Conservation (phyloP, 2,329 filamentous ascomycete genomes). For the Penicillium sp. region DNA sequence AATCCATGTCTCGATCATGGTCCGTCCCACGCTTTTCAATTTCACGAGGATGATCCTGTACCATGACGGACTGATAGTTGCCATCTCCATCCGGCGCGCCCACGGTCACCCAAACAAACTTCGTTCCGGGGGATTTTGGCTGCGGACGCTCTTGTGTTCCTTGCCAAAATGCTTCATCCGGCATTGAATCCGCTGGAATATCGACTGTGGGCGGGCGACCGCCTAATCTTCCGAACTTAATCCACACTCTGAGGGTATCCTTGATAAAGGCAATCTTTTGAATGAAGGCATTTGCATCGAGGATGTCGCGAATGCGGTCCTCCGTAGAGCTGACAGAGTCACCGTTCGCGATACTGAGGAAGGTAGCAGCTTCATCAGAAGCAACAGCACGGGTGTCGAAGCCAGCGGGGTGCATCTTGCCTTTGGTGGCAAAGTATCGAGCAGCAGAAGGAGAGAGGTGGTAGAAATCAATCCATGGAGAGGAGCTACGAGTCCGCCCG, state of each 20-base stretch:
- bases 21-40: constrained; percentile 23
- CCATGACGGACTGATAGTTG: constrained; percentile 42
- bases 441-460: constrained; percentile 51
- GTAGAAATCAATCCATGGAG: constrained; percentile 51
- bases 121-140: constrained; percentile 48
- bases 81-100: constrained; percentile 51
- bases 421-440: constrained; percentile 43
- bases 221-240: constrained; percentile 40
- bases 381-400: constrained; percentile 46
- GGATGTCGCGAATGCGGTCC: constrained; percentile 43
- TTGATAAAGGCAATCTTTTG: constrained; percentile 47
- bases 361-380: constrained; percentile 44
- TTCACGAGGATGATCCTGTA: constrained; percentile 28
- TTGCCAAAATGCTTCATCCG: constrained; percentile 42
- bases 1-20: constrained; percentile 31
- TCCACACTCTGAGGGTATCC: constrained; percentile 44
- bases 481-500: constrained; percentile 39
- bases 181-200: constrained; percentile 15
- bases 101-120: constrained; percentile 56
- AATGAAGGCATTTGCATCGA: constrained; percentile 48
- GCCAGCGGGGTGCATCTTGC: constrained; percentile 46
- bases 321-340: constrained; percentile 35
- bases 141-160: constrained; percentile 44
- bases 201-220: constrained; percentile 29
- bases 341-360: constrained; percentile 44